phyloP scores from a whole-genome alignment of 768 basidiomycete genomes.

The Neoboletus brunneissimus region DNA sequence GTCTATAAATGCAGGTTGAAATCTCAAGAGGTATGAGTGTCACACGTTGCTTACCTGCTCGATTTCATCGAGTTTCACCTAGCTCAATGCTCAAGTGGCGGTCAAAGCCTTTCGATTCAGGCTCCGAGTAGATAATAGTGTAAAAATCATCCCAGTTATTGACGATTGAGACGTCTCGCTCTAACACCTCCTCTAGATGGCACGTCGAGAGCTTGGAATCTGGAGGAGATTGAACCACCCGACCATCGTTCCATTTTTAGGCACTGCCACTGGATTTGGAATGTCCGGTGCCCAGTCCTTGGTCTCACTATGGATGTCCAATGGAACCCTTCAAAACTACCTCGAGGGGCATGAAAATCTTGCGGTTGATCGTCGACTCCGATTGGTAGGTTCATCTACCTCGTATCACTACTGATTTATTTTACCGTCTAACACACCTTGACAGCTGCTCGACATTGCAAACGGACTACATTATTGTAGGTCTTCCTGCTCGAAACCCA shows the following conservation, averaged over 20 bases:
- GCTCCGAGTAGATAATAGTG: background rate
- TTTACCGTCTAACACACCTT: background rate
- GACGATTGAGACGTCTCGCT: background rate
- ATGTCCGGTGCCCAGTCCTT: background rate
- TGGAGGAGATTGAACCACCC: background rate
- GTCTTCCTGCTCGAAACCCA: background rate
- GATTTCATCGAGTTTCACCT: background rate
- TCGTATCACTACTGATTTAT: no score
- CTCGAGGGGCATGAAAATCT: background rate
- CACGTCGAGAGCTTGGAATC: constrained; percentile 1
- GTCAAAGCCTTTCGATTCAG: constrained; percentile 1
- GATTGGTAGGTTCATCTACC: background rate
- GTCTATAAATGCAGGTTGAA: background rate
- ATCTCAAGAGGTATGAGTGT: background rate
- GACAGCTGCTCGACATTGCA: background rate
- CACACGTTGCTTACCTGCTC: background rate
- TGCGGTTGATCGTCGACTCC: background rate
- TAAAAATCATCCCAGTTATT: background rate
- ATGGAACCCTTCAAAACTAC: background rate
- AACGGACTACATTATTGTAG: background rate
- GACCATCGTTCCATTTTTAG: constrained; percentile 2
- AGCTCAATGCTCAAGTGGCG: background rate
- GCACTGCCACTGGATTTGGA: background rate
- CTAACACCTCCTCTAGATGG: background rate
- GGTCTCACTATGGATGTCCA: background rate